Percentiles rank a stretch among this genome's conserved stretches.
These are phyloP conservation scores for Camptophora hylomeconis DNA, from an alignment of 2,329 filamentous ascomycete genomes.

Conservation along the genomic window DNA sequence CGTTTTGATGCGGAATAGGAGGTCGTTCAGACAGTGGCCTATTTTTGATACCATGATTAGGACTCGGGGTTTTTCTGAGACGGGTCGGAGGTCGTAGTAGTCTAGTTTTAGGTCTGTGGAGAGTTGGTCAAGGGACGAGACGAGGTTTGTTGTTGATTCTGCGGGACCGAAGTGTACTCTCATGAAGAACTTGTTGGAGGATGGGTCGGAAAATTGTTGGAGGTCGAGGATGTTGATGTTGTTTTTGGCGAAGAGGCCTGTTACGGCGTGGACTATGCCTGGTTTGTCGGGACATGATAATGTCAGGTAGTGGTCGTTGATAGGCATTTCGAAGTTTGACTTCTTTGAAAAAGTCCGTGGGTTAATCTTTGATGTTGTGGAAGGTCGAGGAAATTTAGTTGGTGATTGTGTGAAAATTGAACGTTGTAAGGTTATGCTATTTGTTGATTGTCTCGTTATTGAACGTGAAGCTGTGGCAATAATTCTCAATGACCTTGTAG, in stretches of 20 bases:
- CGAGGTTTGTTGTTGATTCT: slow-evolving; percentile 24
- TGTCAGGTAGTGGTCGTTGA: slow-evolving; percentile 58
- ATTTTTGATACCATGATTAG: slow-evolving; percentile 87
- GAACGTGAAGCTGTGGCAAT: too few species aligned
- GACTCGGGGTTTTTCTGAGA: slow-evolving; percentile 57
- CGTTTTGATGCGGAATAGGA: slow-evolving; percentile 65
- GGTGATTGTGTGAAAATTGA: too few species aligned
- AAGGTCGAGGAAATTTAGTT: too few species aligned
- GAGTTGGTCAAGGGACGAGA: slow-evolving; percentile 10
- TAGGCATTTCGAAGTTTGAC: slow-evolving; percentile 12
- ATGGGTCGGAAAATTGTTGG: slow-evolving; percentile 70
- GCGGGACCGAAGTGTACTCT: slow-evolving; percentile 65
- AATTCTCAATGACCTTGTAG: too few species aligned
- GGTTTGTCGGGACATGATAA: slow-evolving; percentile 74
- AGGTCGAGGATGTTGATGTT: slow-evolving; percentile 72
- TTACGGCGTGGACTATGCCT: slow-evolving; percentile 75
- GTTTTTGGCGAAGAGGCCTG: slow-evolving; percentile 59
- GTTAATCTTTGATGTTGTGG: too few species aligned
- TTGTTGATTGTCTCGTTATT: too few species aligned
- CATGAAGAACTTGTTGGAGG: slow-evolving; percentile 72
- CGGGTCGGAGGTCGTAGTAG: slow-evolving; percentile 59
- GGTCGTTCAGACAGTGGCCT: slow-evolving; percentile 72
- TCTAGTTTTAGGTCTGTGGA: slow-evolving; percentile 48
- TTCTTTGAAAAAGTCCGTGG: too few species aligned
- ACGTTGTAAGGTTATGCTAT: too few species aligned